These are phyloP conservation scores for Dendrobium catenatum DNA, from an alignment of 106 monocot genomes.

Conservation along the genomic window DNA sequence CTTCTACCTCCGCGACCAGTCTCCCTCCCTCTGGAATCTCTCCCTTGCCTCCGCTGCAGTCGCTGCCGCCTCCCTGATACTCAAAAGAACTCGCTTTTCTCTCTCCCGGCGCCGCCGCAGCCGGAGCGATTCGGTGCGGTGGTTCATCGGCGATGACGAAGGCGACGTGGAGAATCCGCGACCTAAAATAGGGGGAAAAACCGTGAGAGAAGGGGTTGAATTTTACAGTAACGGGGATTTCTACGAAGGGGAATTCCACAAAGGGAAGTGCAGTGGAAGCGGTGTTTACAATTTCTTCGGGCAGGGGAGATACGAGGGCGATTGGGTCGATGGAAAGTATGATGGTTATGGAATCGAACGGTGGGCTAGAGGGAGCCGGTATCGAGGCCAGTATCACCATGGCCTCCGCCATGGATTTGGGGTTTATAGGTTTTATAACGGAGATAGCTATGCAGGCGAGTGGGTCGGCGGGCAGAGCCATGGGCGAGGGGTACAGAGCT, in stretches of 20 bases:
- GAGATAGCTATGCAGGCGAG: constrained; percentile 51
- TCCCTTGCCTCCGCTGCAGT: constrained; percentile 16
- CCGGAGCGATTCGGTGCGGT: constrained; percentile 29
- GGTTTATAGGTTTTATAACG: constrained; percentile 43
- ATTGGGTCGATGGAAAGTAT: constrained; percentile 54
- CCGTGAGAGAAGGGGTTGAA: constrained; percentile 37
- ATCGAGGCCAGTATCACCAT: constrained; percentile 33
- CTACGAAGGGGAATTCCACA: constrained; percentile 50
- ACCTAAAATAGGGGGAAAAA: neutral
- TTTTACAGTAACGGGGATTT: constrained; percentile 47
- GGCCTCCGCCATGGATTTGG: constrained; percentile 49
- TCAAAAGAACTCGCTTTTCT: neutral
- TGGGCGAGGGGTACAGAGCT: constrained; percentile 43
- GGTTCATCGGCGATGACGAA: constrained; percentile 58
- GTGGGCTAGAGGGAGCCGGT: constrained; percentile 57
- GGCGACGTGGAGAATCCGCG: constrained; percentile 5
- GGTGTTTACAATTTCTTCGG: constrained; percentile 41
- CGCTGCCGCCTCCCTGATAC: constrained; percentile 6
- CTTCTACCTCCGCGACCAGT: neutral
- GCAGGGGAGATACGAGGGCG: constrained; percentile 51
- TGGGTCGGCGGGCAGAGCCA: constrained; percentile 59
- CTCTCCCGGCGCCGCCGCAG: neutral
- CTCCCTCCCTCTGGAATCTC: constrained; percentile 14
- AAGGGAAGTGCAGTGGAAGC: constrained; percentile 40
- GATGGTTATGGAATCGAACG: constrained; percentile 53